Evolutionary conservation across 371 early-diverging fungal species (phyloP), one percentile per base, ranked within the genome.

Genomic region (Fennellomyces sp.): DNA sequence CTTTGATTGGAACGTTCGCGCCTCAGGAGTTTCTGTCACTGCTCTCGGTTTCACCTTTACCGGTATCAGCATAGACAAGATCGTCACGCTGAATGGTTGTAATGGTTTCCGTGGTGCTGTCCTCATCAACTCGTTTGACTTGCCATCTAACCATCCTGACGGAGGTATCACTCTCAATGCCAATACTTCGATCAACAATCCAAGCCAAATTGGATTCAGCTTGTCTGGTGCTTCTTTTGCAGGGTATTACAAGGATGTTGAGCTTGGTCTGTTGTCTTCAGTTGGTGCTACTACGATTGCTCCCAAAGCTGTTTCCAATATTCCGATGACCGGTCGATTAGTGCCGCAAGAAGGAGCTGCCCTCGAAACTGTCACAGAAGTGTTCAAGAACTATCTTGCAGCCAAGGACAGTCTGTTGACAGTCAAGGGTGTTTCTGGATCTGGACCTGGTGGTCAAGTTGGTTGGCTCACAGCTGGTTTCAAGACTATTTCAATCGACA

Each of bases 391-490:
- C 61, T 83, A 81, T 31, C 63, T 87, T 51, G 61, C 57, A 51
- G 84, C 80, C 52, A 72, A 79, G 26, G 60, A 72, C 13, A 69
- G 79, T n/a, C 57, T 58, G 48, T 36, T 86, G 54, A 72, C 75
- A n/a, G 80, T 84, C 41, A 60, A 66, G 50, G 85, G 85, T 65
- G 64, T 68, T 25, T 81, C 80, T 47, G 84, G 74, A n/a, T 75
- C 79, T 31, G 83, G 83, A 41, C 68, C 76, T 3, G 66, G 66
- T 28, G 84, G 85, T 15, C 72, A 76, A 49, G 83, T 84, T 51
- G 70, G 79, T 23, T 87, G 87, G 87, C 71, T 87, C 33, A 78
- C 72, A 31, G 39, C 77, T 58, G 87, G 82, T 30, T 83, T 87
- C 73, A 66, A 74, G 47, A 66, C 80, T 4, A 64, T 87, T 54